Base-by-base conservation (phyloP, 164 flowering plant genomes). In the Magnolia officinalis region DNA sequence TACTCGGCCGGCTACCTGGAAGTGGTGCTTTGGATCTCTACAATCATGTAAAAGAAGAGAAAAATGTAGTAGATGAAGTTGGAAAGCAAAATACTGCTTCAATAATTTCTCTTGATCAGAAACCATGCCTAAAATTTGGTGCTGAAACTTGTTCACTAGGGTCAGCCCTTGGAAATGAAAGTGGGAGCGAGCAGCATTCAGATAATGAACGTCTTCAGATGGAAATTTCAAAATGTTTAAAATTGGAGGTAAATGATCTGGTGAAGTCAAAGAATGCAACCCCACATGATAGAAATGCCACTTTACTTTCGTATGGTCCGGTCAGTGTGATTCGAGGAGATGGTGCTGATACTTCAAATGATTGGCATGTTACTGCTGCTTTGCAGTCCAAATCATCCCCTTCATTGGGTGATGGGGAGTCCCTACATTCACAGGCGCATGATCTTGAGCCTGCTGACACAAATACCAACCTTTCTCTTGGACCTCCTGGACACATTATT, bases 1-100 rank as follows among this genome's bases (percentile, higher is more conserved):
- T 90, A 51, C 88, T 96, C 67, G 80, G 88, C 50, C 93, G 91
- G 83, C 84, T 83, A 31, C 86, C 78, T 74, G 85, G 50, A 61
- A 23, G 18, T 23, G 50, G 58, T 59, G 26, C 51, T 63, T 58
- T 49, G 65, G 74, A 64, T 70, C 63, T 65, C 4, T n/a, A 29
- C 61, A 70, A 20, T 71, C 45, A 29, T 71, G 72, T 66, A 55
- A 67, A 14, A 67, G 75, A 66, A 31, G 68, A 10, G 14, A 72
- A 20, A 1, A n/a, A 19, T 51, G 19, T 23, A 55, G 70, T 23
- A 51, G 55, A 18, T 49, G 80, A 73, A 23, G 70, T 51, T 21
- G 69, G 71, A 21, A 50, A 24, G 50, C 76, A 45, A 50, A 50
- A 49, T 73, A 55, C 5, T 16, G 63, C 70, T 18, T 21, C 45